These are phyloP conservation scores for Rhizopus stolonifer DNA, from an alignment of 371 early-diverging fungal genomes.

Conservation along the genomic window DNA sequence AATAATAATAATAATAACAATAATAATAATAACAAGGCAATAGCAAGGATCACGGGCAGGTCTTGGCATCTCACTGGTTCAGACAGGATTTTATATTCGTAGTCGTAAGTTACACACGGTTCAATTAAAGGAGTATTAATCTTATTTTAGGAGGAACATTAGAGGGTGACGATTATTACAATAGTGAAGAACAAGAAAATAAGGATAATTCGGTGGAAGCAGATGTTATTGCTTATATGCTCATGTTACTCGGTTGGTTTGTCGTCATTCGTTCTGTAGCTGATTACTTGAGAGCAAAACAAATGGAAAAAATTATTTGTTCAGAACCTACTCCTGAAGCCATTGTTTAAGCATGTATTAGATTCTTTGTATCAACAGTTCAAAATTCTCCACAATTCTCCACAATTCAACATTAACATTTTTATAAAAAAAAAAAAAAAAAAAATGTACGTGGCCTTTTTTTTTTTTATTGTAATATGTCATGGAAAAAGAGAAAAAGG, in stretches of 20 bases:
- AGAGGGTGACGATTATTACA: constrained; percentile 22
- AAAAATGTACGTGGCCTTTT: too few species aligned
- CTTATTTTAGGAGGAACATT: constrained; percentile 22
- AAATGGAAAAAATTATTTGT: constrained; percentile 48
- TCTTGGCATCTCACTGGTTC: constrained; percentile 58
- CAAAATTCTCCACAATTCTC: too few species aligned
- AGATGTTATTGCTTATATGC: constrained; percentile 35
- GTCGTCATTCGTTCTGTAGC: constrained; percentile 50
- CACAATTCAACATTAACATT: too few species aligned
- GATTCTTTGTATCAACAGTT: not conserved
- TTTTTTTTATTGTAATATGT: too few species aligned
- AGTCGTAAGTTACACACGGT: constrained; percentile 34
- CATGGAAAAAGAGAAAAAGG: not conserved
- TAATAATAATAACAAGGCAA: not conserved
- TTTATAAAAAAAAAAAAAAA: too few species aligned
- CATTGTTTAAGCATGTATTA: constrained; percentile 22
- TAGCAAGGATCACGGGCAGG: constrained; percentile 62
- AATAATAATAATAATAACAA: not conserved
- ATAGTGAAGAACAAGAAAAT: constrained; percentile 11
- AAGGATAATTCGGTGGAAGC: constrained; percentile 16
- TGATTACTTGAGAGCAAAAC: constrained; percentile 51
- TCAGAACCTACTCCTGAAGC: constrained; percentile 30
- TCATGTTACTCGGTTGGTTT: constrained; percentile 61
- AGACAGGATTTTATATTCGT: constrained; percentile 54
- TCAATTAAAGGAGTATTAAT: not conserved